Conservation (phyloP, 345 rosid species). For the Eucalyptus pumila region DNA sequence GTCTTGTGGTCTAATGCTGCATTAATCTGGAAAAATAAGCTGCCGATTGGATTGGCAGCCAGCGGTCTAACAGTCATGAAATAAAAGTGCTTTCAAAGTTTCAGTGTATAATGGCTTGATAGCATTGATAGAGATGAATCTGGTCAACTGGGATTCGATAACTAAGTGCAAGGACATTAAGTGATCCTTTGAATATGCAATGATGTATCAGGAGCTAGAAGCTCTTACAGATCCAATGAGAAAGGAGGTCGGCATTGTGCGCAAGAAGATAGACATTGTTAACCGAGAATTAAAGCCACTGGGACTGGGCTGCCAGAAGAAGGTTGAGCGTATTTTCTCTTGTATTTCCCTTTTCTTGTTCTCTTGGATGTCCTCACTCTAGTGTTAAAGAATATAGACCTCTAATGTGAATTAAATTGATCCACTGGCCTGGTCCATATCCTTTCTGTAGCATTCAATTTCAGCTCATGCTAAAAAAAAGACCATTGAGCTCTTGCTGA, state of each 20-base stretch:
- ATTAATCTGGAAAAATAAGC: background rate
- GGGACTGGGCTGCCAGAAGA: conserved; percentile 48
- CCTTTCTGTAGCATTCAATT: background rate
- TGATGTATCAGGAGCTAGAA: conserved; percentile 46
- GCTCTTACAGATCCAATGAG: conserved; percentile 60
- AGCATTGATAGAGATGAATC: background rate
- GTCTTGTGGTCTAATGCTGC: background rate
- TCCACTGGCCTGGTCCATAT: background rate
- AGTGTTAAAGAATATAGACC: background rate
- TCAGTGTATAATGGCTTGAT: background rate
- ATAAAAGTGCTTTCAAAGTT: background rate
- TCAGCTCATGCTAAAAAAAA: background rate
- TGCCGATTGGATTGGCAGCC: background rate
- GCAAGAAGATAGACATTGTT: conserved; percentile 41
- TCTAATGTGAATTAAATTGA: background rate
- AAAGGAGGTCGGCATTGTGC: conserved; percentile 36
- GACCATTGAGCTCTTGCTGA: background rate
- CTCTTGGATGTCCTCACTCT: background rate
- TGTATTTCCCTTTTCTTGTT: background rate
- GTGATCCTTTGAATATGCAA: background rate
- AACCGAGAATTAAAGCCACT: conserved; percentile 46
- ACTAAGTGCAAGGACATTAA: background rate
- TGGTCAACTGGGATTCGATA: background rate
- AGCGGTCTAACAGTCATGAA: background rate
- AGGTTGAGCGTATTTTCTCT: conserved; percentile 12